These are phyloP conservation scores for Pontederia crassipes DNA, from an alignment of 176 grass and related monocot species.

Conservation along the genomic window DNA sequence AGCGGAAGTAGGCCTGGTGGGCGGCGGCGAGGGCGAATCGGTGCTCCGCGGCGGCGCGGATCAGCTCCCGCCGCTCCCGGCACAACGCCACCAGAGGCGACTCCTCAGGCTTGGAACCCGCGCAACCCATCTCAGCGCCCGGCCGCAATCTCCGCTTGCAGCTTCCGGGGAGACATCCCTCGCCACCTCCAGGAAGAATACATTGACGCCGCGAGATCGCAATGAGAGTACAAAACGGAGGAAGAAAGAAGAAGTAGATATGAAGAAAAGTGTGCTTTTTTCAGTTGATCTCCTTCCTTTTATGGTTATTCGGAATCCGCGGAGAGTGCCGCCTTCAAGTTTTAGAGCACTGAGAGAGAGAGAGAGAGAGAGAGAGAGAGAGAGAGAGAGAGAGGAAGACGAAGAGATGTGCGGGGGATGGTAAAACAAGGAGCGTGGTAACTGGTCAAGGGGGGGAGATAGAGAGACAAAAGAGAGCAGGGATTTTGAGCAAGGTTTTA, in stretches of 20 bases:
- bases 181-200: neutral
- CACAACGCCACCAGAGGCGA: conserved; percentile 51
- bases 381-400: neutral
- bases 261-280: too few relatives aligned
- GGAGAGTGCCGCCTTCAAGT: too few relatives aligned
- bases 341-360: too few relatives aligned
- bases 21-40: conserved; percentile 49
- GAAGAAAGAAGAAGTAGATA: too few relatives aligned
- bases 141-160: neutral
- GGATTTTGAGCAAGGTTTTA: neutral
- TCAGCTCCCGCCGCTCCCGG: conserved; percentile 67
- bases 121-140: conserved; percentile 40
- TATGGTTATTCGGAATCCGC: too few relatives aligned
- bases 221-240: too few relatives aligned
- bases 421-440: neutral
- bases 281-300: too few relatives aligned
- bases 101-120: conserved; percentile 68
- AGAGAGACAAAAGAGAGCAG: neutral
- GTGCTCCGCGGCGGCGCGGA: conserved; percentile 34
- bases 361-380: neutral
- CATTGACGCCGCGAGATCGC: too few relatives aligned
- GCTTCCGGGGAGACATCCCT: neutral
- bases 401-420: neutral
- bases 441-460: neutral
- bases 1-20: conserved; percentile 68